Conservation (phyloP, 768 basidiomycete species). For the Mycena albidolilacea region DNA sequence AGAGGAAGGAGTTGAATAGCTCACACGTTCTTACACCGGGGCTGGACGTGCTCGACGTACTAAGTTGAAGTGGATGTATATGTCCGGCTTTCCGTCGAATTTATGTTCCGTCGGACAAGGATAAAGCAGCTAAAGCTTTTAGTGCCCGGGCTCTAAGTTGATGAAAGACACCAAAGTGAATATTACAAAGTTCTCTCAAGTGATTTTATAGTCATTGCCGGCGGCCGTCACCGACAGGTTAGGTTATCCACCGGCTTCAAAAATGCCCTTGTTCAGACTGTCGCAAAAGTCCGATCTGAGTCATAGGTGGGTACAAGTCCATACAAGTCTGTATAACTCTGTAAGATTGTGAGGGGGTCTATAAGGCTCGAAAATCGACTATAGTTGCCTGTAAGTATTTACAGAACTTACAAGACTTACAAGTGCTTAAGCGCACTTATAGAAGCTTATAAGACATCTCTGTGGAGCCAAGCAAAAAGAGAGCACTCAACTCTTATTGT, state of each 20-base stretch:
- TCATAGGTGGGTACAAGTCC: no score
- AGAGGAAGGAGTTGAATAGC: not conserved
- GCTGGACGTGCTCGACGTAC: not conserved
- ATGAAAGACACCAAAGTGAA: no score
- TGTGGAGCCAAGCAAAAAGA: no score
- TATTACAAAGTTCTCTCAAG: not conserved
- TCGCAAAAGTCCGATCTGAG: no score
- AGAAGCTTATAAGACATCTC: no score
- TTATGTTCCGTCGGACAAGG: conserved; percentile 3
- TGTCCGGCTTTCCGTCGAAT: not conserved
- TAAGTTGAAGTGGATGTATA: conserved; percentile 2
- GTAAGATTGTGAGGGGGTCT: no score
- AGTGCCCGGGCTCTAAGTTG: not conserved
- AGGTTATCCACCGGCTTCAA: conserved; percentile 10
- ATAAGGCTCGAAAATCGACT: no score
- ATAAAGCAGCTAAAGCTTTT: not conserved
- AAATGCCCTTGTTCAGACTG: not conserved
- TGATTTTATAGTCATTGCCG: not conserved
- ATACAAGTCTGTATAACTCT: no score
- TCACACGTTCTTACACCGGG: not conserved
- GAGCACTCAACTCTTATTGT: no score
- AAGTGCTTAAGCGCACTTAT: no score
- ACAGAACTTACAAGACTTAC: no score
- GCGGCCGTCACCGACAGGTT: not conserved
- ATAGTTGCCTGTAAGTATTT: no score